A percentile compares a stretch with the other conserved stretches of the same genome.
phyloP scores from a whole-genome alignment of 1,139 yeast genomes.

The Saccharomyces hybrid region DNA sequence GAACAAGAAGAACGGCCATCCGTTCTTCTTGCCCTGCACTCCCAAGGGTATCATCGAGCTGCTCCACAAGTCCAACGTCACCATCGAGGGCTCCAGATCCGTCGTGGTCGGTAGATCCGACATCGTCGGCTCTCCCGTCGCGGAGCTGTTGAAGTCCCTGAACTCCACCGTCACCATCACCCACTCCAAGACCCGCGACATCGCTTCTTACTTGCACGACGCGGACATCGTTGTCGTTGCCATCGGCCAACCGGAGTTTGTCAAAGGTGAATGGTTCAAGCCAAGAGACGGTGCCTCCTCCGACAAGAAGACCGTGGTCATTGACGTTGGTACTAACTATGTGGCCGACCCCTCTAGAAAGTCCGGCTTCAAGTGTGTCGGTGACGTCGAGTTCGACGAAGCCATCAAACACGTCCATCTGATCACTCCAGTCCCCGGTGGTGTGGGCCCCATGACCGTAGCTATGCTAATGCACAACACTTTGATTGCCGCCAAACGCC shows the following conservation, averaged over 20 bases:
- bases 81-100: conserved; percentile 71
- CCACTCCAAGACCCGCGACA: conserved; percentile 68
- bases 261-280: conserved; percentile 77
- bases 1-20: conserved; percentile 81
- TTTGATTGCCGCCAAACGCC: conserved; percentile 64
- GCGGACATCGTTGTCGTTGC: conserved; percentile 95
- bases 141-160: conserved; percentile 68
- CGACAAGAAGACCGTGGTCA: conserved; percentile 74
- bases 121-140: conserved; percentile 92
- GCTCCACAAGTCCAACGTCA: conserved; percentile 54
- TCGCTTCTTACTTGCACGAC: conserved; percentile 50
- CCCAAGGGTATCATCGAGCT: conserved; percentile 90
- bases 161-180: conserved; percentile 69
- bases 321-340: conserved; percentile 95
- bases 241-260: conserved; percentile 74
- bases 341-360: conserved; percentile 69
- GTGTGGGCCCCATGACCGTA: conserved; percentile 99
- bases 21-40: conserved; percentile 87
- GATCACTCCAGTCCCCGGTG: conserved; percentile 98
- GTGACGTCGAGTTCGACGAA: conserved; percentile 80
- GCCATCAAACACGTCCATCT: conserved; percentile 60
- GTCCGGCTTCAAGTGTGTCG: conserved; percentile 81
- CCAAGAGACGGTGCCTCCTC: conserved; percentile 13
- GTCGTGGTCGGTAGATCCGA: conserved; percentile 95
- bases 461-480: conserved; percentile 92